Conservation (phyloP, 2,329 filamentous ascomycete species). For the Geosmithia putterillii region DNA sequence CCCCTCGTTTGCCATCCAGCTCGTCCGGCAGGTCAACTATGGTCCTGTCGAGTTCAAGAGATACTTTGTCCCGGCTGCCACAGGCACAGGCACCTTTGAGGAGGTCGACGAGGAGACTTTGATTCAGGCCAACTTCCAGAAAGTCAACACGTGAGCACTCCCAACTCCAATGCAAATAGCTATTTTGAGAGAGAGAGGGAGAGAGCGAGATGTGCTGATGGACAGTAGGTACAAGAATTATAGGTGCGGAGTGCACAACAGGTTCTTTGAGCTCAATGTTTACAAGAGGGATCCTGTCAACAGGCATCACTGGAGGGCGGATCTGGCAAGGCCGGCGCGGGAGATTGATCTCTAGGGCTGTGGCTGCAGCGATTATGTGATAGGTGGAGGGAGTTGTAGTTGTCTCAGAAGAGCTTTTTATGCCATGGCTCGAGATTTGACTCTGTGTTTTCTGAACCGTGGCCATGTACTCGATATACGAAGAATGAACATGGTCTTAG, state of each 20-base stretch:
- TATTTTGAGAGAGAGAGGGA: too few relatives aligned
- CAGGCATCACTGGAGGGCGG: slow-evolving; percentile 28
- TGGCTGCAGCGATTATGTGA: too few relatives aligned
- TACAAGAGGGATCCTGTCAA: slow-evolving; percentile 33
- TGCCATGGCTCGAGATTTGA: too few relatives aligned
- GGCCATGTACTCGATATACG: too few relatives aligned
- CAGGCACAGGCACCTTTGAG: slow-evolving; percentile 11
- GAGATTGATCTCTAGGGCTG: slow-evolving; percentile 30
- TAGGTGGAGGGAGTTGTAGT: too few relatives aligned
- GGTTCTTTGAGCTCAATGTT: slow-evolving; percentile 35
- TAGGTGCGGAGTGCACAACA: slow-evolving; percentile 26
- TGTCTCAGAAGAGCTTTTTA: too few relatives aligned
- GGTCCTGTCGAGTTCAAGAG: slow-evolving; percentile 27
- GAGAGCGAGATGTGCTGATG: background rate
- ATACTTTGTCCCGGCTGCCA: slow-evolving; percentile 21
- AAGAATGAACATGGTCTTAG: too few relatives aligned
- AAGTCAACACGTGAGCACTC: slow-evolving; percentile 26
- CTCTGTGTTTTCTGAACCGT: too few relatives aligned
- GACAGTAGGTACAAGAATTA: slow-evolving; percentile 31
- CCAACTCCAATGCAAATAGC: too few relatives aligned
- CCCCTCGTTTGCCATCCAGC: slow-evolving; percentile 20
- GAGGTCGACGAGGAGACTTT: slow-evolving; percentile 23
- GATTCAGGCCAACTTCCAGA: slow-evolving; percentile 28
- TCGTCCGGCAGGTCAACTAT: slow-evolving; percentile 31
- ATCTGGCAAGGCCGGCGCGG: slow-evolving; percentile 24